These are phyloP conservation scores for Apiotrichum brassicae DNA, from an alignment of 1,284 basidiomycete genomes.

Conservation along the genomic window DNA sequence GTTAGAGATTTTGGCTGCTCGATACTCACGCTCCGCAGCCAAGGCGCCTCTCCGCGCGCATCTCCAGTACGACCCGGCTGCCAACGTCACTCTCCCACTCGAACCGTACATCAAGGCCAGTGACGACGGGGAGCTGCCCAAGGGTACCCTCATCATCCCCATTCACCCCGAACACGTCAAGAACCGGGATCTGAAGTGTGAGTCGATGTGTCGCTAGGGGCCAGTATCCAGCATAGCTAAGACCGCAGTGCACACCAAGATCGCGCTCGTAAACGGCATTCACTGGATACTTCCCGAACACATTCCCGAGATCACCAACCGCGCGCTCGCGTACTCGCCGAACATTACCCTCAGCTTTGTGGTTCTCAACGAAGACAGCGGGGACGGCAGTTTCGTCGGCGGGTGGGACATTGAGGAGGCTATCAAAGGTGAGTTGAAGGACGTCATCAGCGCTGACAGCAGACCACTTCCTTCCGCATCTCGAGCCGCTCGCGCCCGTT, in stretches of 20 bases:
- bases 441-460: background rate
- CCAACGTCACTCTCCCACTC: slow-evolving; percentile 31
- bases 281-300: slow-evolving; percentile 54
- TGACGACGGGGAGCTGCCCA: background rate
- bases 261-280: slow-evolving; percentile 52
- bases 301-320: slow-evolving; percentile 39
- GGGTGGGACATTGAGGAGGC: slow-evolving; percentile 67
- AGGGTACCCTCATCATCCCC: slow-evolving; percentile 35
- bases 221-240: too few species aligned
- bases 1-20: too few species aligned
- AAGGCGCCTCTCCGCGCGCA: slow-evolving; percentile 27
- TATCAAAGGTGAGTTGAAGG: slow-evolving; percentile 55
- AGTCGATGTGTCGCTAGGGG: slow-evolving; percentile 4
- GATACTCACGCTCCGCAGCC: too few species aligned
- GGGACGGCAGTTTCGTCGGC: slow-evolving; percentile 56
- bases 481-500: slow-evolving; percentile 58
- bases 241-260: slow-evolving; percentile 35
- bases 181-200: slow-evolving; percentile 28
- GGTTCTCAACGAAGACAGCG: slow-evolving; percentile 77
- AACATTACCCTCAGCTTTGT: slow-evolving; percentile 55
- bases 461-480: slow-evolving; percentile 66
- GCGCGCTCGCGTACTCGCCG: slow-evolving; percentile 57
- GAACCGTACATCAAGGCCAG: slow-evolving; percentile 36
- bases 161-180: slow-evolving; percentile 28
- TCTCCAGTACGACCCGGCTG: slow-evolving; percentile 19